Evolutionary conservation across 257 asterid genomes (phyloP), one percentile per base, ranked within the genome.

Genomic region (Solanum chiquidenum): DNA sequence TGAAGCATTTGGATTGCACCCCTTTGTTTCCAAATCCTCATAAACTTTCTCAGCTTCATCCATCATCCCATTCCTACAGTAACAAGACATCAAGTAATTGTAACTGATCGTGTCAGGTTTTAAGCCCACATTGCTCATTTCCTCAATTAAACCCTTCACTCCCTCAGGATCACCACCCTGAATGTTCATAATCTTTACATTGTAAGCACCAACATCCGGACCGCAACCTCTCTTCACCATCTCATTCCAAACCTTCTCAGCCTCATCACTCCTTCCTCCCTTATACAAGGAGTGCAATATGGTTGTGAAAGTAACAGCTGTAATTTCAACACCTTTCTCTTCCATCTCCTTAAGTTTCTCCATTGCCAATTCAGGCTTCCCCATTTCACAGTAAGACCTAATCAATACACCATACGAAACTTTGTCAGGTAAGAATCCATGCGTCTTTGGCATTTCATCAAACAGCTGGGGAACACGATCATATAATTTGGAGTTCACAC

Each of bases 31-130:
- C 92, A 93, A 83, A 82, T 92, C 97, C 73, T 89, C 91, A 64
- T 91, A 97, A 9, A 93, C 95, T 94, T 92, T 88, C 88, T 88
- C 85, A 6, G 98, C 99, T 85, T 94, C 98, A 87, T 94, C 95
- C 91, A 95, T 89, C 96, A 89, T 93, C 37, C 93, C 94, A 25
- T 90, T 94, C 82, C 68, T 69, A 86, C 94, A 92, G 83, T 95
- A 95, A 91, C 94, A 89, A 77, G 94, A 92, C 88, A 97, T 92
- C 94, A 97, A 90, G 88, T 93, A 95, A 90, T 94, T 95, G 75
- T 89, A 94, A 73, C 90, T 94, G 74, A 94, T 90, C 1, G 91
- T 83, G 69, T 97, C 98, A 0, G 97, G 98, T 60, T 91, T 88
- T 46, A 97, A 66, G 80, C 94, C 98, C 0, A 86, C 88, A 71